phyloP scores from a whole-genome alignment of 331 rosid species.

The Telfairia occidentalis region DNA sequence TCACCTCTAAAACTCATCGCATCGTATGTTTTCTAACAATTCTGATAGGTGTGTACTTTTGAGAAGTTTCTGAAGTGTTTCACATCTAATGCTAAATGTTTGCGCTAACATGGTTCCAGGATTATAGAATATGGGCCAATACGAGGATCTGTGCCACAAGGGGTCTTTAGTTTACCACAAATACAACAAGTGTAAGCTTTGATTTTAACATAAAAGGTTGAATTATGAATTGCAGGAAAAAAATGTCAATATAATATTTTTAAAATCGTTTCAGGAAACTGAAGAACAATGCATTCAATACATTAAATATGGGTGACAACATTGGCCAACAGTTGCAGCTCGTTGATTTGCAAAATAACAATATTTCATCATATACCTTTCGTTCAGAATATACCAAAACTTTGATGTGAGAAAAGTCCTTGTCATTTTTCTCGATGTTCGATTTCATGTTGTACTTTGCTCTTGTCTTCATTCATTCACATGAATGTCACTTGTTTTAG shows the following conservation, averaged over 20 bases:
- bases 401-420: slow-evolving; percentile 40
- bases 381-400: slow-evolving; percentile 33
- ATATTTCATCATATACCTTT: slow-evolving; percentile 32
- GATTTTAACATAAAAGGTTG: neutral
- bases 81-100: slow-evolving; percentile 1
- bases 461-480: slow-evolving; percentile 17
- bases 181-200: slow-evolving; percentile 70
- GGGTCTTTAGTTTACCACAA: slow-evolving; percentile 57
- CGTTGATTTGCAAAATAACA: slow-evolving; percentile 66
- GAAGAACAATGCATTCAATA: slow-evolving; percentile 46
- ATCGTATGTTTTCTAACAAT: neutral
- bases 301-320: slow-evolving; percentile 52
- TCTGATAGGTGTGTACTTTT: neutral
- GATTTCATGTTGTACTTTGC: neutral
- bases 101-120: slow-evolving; percentile 23
- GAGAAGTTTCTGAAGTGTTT: neutral
- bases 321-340: slow-evolving; percentile 54
- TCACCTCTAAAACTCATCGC: neutral
- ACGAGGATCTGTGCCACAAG: slow-evolving; percentile 51
- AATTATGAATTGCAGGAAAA: neutral
- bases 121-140: slow-evolving; percentile 61
- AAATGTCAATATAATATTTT: neutral
- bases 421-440: neutral
- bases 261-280: slow-evolving; percentile 42
- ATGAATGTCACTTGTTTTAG: slow-evolving; percentile 28